These are phyloP conservation scores for Trapa bicornis DNA, from an alignment of 345 rosid genomes.

Conservation along the genomic window DNA sequence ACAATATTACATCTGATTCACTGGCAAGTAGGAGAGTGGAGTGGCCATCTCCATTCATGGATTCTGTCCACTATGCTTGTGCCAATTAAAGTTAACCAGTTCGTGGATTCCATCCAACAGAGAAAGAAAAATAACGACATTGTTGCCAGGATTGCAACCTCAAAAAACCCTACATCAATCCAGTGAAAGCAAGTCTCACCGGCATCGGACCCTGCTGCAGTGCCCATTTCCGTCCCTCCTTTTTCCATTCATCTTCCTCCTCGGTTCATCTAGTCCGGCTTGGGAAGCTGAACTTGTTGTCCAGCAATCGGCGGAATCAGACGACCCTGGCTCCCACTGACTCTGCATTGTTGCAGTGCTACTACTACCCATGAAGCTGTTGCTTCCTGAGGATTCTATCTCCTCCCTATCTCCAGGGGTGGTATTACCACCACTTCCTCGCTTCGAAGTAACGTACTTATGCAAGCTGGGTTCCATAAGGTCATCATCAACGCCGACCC, in stretches of 20 bases:
- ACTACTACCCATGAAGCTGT: conserved; percentile 42
- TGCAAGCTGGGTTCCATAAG: conserved; percentile 75
- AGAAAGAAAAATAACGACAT: not conserved
- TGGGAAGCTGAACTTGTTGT: conserved; percentile 39
- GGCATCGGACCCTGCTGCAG: conserved; percentile 15
- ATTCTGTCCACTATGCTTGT: not conserved
- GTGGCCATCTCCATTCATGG: too few relatives aligned
- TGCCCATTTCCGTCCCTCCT: conserved; percentile 34
- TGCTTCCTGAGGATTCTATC: conserved; percentile 90
- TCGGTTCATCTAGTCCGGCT: conserved; percentile 24
- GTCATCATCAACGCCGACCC: conserved; percentile 37
- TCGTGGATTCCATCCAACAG: not conserved
- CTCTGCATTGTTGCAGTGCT: conserved; percentile 21
- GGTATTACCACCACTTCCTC: conserved; percentile 28
- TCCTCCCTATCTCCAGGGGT: conserved; percentile 40
- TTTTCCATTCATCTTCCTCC: conserved; percentile 24
- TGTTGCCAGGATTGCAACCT: conserved; percentile 35
- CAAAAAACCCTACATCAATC: conserved; percentile 4
- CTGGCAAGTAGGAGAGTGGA: too few relatives aligned
- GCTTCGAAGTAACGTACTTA: conserved; percentile 69
- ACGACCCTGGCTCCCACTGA: conserved; percentile 68
- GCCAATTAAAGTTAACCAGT: not conserved
- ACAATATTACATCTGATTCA: too few relatives aligned
- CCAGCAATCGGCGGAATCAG: conserved; percentile 66
- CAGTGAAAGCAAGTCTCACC: conserved; percentile 8